Evolutionary conservation across 371 early-diverging fungal genomes (phyloP).

Genomic region (Saksenaea vasiformis): DNA sequence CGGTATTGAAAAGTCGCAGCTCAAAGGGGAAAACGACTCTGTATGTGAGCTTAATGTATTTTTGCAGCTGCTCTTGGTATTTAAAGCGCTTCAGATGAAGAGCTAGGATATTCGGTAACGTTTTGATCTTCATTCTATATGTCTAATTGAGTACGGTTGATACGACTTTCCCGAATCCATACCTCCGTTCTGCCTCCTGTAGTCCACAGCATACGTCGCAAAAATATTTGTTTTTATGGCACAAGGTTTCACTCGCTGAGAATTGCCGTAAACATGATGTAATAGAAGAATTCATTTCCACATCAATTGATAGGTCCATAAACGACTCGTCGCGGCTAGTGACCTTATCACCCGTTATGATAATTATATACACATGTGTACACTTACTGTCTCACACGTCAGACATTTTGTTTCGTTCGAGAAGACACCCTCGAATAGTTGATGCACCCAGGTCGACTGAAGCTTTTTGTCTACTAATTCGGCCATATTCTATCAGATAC

Average conservation of each 20-base stretch:
- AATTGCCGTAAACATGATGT: slow-evolving; percentile 92
- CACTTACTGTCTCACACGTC: slow-evolving; percentile 88
- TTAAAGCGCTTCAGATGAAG: slow-evolving; percentile 97
- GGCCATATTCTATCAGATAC: neutral
- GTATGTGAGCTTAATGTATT: slow-evolving; percentile 92
- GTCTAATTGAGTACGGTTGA: neutral
- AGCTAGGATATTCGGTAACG: slow-evolving; percentile 91
- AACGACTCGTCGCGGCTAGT: slow-evolving; percentile 94
- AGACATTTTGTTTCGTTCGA: slow-evolving; percentile 96
- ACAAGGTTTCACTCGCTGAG: slow-evolving; percentile 91
- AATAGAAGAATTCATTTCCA: slow-evolving; percentile 93
- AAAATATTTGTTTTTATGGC: slow-evolving; percentile 95
- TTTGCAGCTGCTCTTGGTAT: slow-evolving; percentile 88
- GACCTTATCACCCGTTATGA: slow-evolving; percentile 50
- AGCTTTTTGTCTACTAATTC: slow-evolving; percentile 5
- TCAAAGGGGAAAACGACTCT: slow-evolving; percentile 94
- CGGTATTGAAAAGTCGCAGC: slow-evolving; percentile 91
- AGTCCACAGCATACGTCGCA: slow-evolving; percentile 93
- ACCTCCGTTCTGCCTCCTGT: slow-evolving; percentile 96
- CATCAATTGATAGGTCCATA: slow-evolving; percentile 94
- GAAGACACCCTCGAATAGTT: slow-evolving; percentile 91
- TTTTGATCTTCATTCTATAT: slow-evolving; percentile 91
- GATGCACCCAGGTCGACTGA: slow-evolving; percentile 89
- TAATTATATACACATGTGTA: neutral
- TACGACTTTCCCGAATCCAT: neutral